Evolutionary conservation across 208 protist species (phyloP).

Genomic region (Wallacemonas sp.): DNA sequence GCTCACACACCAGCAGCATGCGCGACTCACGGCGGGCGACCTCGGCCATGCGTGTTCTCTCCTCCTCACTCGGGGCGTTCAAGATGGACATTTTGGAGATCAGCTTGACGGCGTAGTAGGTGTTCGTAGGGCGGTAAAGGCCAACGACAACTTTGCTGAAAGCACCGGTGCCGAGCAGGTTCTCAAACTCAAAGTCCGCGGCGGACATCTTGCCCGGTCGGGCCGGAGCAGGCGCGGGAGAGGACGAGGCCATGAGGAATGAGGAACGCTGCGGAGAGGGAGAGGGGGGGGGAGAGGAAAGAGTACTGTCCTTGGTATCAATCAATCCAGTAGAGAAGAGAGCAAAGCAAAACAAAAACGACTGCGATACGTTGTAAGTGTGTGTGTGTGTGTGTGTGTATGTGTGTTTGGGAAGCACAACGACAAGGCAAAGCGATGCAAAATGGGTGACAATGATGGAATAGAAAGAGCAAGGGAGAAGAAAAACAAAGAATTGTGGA

Average conservation of each 20-base stretch:
- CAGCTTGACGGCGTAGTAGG: constrained; percentile 81
- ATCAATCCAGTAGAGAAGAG: no score
- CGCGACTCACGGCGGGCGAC: constrained; percentile 77
- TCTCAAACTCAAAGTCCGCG: constrained; percentile 79
- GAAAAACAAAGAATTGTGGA: no score
- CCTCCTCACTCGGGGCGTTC: constrained; percentile 85
- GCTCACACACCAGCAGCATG: constrained; percentile 88
- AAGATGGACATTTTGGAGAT: constrained; percentile 84
- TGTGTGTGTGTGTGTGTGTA: no score
- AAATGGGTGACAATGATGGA: neutral
- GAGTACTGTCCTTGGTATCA: no score
- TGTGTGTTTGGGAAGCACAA: no score
- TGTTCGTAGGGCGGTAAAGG: constrained; percentile 58
- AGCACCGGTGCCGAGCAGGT: constrained; percentile 68
- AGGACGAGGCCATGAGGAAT: constrained; percentile 1
- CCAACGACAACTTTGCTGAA: constrained; percentile 90
- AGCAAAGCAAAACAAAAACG: no score
- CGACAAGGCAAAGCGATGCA: no score
- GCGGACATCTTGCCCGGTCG: constrained; percentile 53
- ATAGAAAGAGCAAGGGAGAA: neutral
- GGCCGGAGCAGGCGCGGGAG: neutral
- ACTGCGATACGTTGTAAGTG: no score
- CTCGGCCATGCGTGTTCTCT: constrained; percentile 81
- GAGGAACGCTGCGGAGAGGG: neutral
- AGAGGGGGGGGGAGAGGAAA: neutral